Evolutionary conservation across 2,329 filamentous ascomycete species (phyloP).

Genomic region (Polytolypa hystricis): DNA sequence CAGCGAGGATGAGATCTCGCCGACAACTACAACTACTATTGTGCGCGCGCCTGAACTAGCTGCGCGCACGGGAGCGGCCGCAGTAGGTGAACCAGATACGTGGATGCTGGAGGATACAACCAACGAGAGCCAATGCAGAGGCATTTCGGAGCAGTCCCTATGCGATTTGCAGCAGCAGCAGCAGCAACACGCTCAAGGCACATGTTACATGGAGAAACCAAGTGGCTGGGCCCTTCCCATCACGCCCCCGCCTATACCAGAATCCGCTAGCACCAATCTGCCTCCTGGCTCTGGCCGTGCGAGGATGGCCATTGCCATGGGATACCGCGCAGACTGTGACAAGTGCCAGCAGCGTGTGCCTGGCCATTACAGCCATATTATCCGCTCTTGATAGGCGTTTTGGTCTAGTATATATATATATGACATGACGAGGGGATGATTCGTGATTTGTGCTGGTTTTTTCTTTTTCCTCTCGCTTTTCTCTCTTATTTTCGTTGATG

Average conservation of each 20-base stretch:
- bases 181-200: background rate
- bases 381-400: constrained; percentile 26
- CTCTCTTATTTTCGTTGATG: background rate
- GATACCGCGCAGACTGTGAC: constrained; percentile 65
- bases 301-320: constrained; percentile 65
- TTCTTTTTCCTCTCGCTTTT: background rate
- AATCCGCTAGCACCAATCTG: constrained; percentile 1
- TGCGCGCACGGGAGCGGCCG: too few relatives aligned
- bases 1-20: constrained; percentile 24
- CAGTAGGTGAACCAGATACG: too few relatives aligned
- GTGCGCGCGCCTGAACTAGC: background rate
- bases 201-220: too few relatives aligned
- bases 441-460: background rate
- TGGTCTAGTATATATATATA: background rate
- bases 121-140: background rate
- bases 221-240: background rate
- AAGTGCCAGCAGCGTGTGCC: constrained; percentile 65
- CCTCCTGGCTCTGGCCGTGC: constrained; percentile 9
- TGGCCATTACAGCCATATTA: constrained; percentile 71
- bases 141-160: background rate
- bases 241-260: background rate
- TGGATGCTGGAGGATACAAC: background rate
- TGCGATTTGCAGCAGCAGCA: background rate
- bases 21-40: constrained; percentile 2
- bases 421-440: background rate